Evolutionary conservation across 2,329 filamentous ascomycete genomes (phyloP).

Genomic region (Blastomyces silverae): DNA sequence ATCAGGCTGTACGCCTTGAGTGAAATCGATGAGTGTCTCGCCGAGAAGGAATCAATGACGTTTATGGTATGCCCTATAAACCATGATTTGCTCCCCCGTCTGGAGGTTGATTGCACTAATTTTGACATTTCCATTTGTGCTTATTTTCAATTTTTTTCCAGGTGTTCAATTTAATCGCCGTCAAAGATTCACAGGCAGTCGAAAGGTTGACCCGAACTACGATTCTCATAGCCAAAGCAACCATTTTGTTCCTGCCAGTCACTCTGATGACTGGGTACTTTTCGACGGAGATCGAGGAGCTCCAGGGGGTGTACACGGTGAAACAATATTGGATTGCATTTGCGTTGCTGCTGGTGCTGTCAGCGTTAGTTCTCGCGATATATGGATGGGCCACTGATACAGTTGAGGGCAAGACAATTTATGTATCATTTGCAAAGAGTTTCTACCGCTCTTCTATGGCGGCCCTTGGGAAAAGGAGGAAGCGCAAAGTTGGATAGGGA

Average conservation of each 20-base stretch:
- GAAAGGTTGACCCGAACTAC: slow-evolving; percentile 65
- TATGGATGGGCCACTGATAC: slow-evolving; percentile 55
- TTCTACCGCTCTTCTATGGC: slow-evolving; percentile 32
- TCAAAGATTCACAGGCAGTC: slow-evolving; percentile 66
- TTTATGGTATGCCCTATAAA: slow-evolving; percentile 49
- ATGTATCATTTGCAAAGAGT: slow-evolving; percentile 38
- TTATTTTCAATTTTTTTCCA: slow-evolving; percentile 28
- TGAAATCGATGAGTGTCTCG: slow-evolving; percentile 58
- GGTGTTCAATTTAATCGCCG: slow-evolving; percentile 72
- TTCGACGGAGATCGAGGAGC: slow-evolving; percentile 55
- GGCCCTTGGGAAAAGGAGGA: slow-evolving; percentile 21
- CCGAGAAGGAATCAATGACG: slow-evolving; percentile 64
- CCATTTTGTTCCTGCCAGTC: slow-evolving; percentile 68
- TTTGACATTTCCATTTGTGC: slow-evolving; percentile 8
- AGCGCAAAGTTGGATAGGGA: slow-evolving; percentile 20
- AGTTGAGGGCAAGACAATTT: slow-evolving; percentile 50
- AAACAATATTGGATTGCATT: slow-evolving; percentile 64
- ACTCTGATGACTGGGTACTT: slow-evolving; percentile 70
- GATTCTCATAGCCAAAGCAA: slow-evolving; percentile 65
- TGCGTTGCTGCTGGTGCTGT: slow-evolving; percentile 55
- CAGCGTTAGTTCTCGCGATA: slow-evolving; percentile 51
- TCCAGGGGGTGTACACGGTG: slow-evolving; percentile 52
- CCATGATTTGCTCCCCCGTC: neutral
- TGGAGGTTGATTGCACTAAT: neutral
- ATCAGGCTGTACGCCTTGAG: slow-evolving; percentile 57